Percentiles rank a stretch among this genome's conserved stretches.
phyloP scores from a whole-genome alignment of 148 eudicot species.

The Rhododendron kiyosumense region DNA sequence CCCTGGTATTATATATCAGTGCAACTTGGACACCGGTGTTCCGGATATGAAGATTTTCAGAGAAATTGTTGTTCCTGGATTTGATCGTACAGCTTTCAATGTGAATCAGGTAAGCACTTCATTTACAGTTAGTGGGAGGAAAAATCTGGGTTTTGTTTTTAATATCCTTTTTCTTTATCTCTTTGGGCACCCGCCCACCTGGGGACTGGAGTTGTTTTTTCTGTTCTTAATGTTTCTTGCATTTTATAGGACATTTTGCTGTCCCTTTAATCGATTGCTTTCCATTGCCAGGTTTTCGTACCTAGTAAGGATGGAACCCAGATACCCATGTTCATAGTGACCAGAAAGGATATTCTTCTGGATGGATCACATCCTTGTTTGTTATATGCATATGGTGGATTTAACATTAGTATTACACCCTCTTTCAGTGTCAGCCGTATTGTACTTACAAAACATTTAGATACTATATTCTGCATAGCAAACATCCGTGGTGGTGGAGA shows the following conservation, averaged over 20 bases:
- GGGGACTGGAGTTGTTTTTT: not conserved
- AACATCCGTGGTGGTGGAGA: slow-evolving; percentile 99
- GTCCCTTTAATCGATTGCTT: not conserved
- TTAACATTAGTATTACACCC: slow-evolving; percentile 82
- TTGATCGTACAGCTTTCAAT: slow-evolving; percentile 68
- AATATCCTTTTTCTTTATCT: not conserved
- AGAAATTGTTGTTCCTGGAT: slow-evolving; percentile 77
- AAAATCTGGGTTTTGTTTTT: not conserved
- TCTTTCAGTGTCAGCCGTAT: slow-evolving; percentile 56
- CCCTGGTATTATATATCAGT: slow-evolving; percentile 81
- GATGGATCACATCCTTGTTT: slow-evolving; percentile 94
- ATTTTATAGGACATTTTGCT: not conserved
- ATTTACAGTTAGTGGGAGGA: not conserved
- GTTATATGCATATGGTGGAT: slow-evolving; percentile 91
- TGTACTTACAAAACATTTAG: slow-evolving; percentile 65
- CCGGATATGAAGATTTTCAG: slow-evolving; percentile 72
- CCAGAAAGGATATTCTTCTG: slow-evolving; percentile 60
- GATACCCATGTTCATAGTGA: slow-evolving; percentile 78
- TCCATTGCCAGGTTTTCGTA: slow-evolving; percentile 57
- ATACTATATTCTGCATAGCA: slow-evolving; percentile 66
- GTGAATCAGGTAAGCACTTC: slow-evolving; percentile 63
- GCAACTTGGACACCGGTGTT: slow-evolving; percentile 42
- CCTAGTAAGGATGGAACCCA: slow-evolving; percentile 80
- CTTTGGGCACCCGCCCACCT: not conserved
- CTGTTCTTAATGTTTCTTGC: not conserved